A percentile compares a stretch with the other conserved stretches of the same genome.
These are phyloP conservation scores for Hymenotorrendiella dingleyae DNA, from an alignment of 2,329 filamentous ascomycete genomes.

Conservation along the genomic window DNA sequence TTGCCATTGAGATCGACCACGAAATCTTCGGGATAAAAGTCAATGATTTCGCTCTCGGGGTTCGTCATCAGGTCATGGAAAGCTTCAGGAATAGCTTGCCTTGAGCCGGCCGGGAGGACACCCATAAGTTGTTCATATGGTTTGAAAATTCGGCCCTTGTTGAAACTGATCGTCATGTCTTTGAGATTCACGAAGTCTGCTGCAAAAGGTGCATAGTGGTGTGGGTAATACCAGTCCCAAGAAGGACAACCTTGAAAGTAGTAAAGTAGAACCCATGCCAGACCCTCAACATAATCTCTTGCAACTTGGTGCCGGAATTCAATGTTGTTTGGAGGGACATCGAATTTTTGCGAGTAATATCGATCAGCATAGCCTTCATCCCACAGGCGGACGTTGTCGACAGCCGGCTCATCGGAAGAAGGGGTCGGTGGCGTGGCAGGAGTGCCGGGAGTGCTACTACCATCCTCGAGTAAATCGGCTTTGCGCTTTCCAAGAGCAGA, in stretches of 20 bases:
- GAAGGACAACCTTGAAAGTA: slow-evolving; percentile 98
- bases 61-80: slow-evolving; percentile 91
- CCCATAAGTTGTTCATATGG: slow-evolving; percentile 99
- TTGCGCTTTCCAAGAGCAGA: slow-evolving; percentile 71
- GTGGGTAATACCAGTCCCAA: slow-evolving; percentile 99
- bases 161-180: slow-evolving; percentile 73
- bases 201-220: slow-evolving; percentile 96
- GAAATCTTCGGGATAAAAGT: slow-evolving; percentile 96
- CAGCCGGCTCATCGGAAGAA: slow-evolving; percentile 55
- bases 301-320: slow-evolving; percentile 87
- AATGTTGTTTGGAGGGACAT: slow-evolving; percentile 71
- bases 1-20: slow-evolving; percentile 92
- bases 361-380: slow-evolving; percentile 91
- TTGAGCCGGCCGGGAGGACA: slow-evolving; percentile 87
- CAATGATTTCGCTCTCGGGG: slow-evolving; percentile 83
- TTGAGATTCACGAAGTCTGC: slow-evolving; percentile 84
- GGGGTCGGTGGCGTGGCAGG: slow-evolving; percentile 36
- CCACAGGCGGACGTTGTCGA: slow-evolving; percentile 86
- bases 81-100: slow-evolving; percentile 79
- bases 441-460: slow-evolving; percentile 38
- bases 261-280: slow-evolving; percentile 92
- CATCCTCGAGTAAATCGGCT: slow-evolving; percentile 60
- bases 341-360: slow-evolving; percentile 96
- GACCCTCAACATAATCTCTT: slow-evolving; percentile 84
- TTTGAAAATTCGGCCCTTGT: slow-evolving; percentile 77